phyloP scores from a whole-genome alignment of 306 rosid genomes.

The Inga oerstediana region DNA sequence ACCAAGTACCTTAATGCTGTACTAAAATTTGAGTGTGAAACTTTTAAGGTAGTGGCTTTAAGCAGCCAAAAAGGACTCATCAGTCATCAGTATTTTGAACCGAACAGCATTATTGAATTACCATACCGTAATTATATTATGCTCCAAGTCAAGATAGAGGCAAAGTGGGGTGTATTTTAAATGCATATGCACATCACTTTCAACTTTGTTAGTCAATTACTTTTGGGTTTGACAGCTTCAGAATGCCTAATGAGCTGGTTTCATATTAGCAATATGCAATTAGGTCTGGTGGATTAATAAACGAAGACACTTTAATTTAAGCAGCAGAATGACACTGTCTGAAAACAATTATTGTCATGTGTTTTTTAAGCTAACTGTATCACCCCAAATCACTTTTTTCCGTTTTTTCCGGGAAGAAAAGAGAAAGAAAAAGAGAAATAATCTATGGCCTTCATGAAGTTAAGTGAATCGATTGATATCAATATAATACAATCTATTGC shows the following conservation, averaged over 20 bases:
- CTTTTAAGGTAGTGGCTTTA: background rate
- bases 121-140: background rate
- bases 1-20: background rate
- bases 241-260: slow-evolving; percentile 4
- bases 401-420: background rate
- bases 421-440: background rate
- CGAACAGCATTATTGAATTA: background rate
- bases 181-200: background rate
- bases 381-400: background rate
- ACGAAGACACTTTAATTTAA: background rate
- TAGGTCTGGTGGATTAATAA: background rate
- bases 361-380: slow-evolving; percentile 1
- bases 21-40: background rate
- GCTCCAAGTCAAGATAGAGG: background rate
- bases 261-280: background rate
- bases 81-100: background rate
- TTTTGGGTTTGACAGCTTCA: background rate
- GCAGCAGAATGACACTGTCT: background rate
- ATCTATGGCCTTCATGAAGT: slow-evolving; percentile 2
- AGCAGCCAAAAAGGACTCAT: background rate
- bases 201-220: background rate
- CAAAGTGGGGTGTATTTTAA: background rate
- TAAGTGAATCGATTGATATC: background rate
- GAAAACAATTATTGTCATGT: background rate
- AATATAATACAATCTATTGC: background rate